phyloP scores from a whole-genome alignment of 129 eudicot species.

The Logfia minima region DNA sequence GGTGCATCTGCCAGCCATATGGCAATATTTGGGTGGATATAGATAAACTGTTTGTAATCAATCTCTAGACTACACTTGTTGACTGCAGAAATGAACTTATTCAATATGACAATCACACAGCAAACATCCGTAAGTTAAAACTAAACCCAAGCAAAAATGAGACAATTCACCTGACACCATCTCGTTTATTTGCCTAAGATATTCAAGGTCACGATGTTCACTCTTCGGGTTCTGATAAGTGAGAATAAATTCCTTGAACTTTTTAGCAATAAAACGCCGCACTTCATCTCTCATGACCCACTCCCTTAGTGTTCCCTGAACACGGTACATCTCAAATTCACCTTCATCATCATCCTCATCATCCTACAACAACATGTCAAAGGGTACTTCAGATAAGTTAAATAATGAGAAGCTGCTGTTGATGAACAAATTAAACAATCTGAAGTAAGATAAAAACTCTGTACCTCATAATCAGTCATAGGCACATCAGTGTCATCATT shows the following conservation, averaged over 20 bases:
- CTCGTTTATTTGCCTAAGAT: conserved; percentile 84
- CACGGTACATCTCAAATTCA: conserved; percentile 90
- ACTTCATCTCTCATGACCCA: conserved; percentile 99
- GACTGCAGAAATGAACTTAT: conserved; percentile 44
- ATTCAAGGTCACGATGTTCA: conserved; percentile 57
- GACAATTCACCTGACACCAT: conserved; percentile 79
- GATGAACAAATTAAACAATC: background rate
- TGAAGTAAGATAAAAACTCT: conserved; percentile 20
- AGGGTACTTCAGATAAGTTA: background rate
- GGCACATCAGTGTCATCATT: conserved; percentile 44
- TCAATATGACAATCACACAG: conserved; percentile 3
- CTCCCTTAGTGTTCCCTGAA: conserved; percentile 96
- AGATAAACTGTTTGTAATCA: conserved; percentile 90
- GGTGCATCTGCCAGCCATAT: conserved; percentile 99
- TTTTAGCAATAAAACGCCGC: conserved; percentile 86
- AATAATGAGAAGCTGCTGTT: conserved; percentile 1
- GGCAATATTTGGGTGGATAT: conserved; percentile 87
- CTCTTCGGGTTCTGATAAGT: conserved; percentile 62
- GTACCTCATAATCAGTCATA: conserved; percentile 84
- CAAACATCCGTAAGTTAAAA: background rate
- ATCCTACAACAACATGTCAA: conserved; percentile 29
- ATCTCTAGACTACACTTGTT: conserved; percentile 97
- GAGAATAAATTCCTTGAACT: conserved; percentile 79
- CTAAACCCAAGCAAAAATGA: background rate
- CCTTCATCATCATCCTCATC: conserved; percentile 87